phyloP scores from a whole-genome alignment of 257 asterid species.

The Przewalskia tangutica region DNA sequence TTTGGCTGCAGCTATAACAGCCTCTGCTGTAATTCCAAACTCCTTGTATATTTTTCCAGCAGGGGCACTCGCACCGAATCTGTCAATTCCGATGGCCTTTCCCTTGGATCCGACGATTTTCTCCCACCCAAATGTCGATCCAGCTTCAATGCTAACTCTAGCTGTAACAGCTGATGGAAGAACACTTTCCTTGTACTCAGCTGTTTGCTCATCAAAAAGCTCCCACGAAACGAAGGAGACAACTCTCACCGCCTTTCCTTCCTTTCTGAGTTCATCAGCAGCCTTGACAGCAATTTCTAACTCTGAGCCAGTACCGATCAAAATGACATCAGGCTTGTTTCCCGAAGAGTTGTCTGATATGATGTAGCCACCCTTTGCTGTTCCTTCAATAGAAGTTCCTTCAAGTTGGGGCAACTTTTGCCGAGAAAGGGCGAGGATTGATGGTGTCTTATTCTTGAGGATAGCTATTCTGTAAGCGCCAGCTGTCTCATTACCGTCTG shows the following conservation, averaged over 20 bases:
- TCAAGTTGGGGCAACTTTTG: slow-evolving; percentile 69
- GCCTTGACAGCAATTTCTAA: slow-evolving; percentile 75
- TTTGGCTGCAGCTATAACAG: slow-evolving; percentile 61
- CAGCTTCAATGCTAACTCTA: slow-evolving; percentile 81
- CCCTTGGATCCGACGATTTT: slow-evolving; percentile 57
- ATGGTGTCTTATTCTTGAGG: slow-evolving; percentile 51
- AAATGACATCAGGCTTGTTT: slow-evolving; percentile 62
- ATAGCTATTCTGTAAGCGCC: slow-evolving; percentile 74
- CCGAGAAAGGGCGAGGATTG: slow-evolving; percentile 64
- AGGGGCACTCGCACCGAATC: slow-evolving; percentile 79
- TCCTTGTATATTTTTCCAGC: slow-evolving; percentile 71
- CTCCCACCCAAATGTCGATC: slow-evolving; percentile 61
- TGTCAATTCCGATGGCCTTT: slow-evolving; percentile 63
- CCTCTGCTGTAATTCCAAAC: slow-evolving; percentile 61
- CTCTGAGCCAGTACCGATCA: slow-evolving; percentile 81
- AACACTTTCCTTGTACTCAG: slow-evolving; percentile 62
- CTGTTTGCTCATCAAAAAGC: slow-evolving; percentile 60
- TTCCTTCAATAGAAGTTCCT: slow-evolving; percentile 67
- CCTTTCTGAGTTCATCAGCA: slow-evolving; percentile 66
- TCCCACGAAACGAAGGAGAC: slow-evolving; percentile 78
- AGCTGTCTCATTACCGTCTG: slow-evolving; percentile 79
- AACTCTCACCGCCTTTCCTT: slow-evolving; percentile 67
- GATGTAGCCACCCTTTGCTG: slow-evolving; percentile 60
- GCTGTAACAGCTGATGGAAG: slow-evolving; percentile 58
- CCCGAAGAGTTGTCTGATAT: slow-evolving; percentile 55